Base-by-base conservation (phyloP, 1,284 basidiomycete species). In the Boletus holoroseus region DNA sequence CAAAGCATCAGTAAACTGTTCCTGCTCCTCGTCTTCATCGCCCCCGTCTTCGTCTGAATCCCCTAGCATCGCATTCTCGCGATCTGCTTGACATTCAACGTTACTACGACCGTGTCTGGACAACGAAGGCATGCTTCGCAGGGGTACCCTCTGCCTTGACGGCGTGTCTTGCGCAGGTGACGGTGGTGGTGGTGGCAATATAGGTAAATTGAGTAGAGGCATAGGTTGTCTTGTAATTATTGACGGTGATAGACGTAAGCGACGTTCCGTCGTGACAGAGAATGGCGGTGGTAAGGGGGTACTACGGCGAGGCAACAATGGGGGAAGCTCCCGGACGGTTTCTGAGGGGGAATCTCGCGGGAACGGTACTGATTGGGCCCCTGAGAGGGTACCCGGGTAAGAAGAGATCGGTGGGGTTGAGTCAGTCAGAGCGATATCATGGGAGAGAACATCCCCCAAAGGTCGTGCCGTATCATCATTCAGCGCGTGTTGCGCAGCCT, bases 81-180 rank as follows among this genome's bases (percentile, higher is more conserved):
- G 71, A 43, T 72, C 70, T 7, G 64, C 66, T 51, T 63, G 61
- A n/a, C 62, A 62, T 35, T 69, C 71, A n/a, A 51, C 47, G 16
- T 68, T 63, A 50, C 61, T 64, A 18, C 57, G 62, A 15, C 77
- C 77, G 44, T 73, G 69, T 68, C 72, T 71, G 22, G 74, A 73
- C 45, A 82, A 58, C 22, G 73, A 75, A 18, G 79, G 79, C 61
- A 81, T 72, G 53, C 70, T 76, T 32, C 72, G 68, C 44, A 81
- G 55, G 5, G 71, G 66, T 22, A 59, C 58, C 9, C 50, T 58
- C 28, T 47, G 48, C 37, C 53, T 63, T 35, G 61, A 58, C 2
- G 54, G 46, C 37, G 61, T 13, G n/a, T 51, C 50, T 42, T 53
- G 44, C 55, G 44, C 50, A 58, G 53, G 57, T 42, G 44, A 54